Percentiles rank a stretch among this genome's conserved stretches.
Conservation (phyloP, 352 stramenopile species). For the Blastocystis sp. region DNA sequence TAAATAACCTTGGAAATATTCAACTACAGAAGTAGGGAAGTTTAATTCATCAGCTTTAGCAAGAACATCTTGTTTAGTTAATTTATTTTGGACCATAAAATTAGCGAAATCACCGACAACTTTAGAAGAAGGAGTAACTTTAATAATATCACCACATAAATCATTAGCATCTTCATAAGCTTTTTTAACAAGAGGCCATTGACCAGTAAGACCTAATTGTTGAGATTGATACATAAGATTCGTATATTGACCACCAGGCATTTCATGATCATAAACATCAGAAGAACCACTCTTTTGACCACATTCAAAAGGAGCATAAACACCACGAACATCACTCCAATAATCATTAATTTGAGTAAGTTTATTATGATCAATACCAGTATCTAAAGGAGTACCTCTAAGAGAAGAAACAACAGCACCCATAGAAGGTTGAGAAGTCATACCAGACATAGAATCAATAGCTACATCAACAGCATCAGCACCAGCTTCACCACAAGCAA, state of each 20-base stretch:
- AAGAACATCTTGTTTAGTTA: slow-evolving; percentile 78
- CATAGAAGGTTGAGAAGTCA: slow-evolving; percentile 80
- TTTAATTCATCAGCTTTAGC: slow-evolving; percentile 73
- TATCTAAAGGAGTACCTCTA: slow-evolving; percentile 68
- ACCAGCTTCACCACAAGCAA: slow-evolving; percentile 73
- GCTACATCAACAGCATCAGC: slow-evolving; percentile 82
- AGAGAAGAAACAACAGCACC: slow-evolving; percentile 74
- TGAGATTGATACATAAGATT: slow-evolving; percentile 90
- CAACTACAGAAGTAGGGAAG: slow-evolving; percentile 81
- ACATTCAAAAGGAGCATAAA: slow-evolving; percentile 89
- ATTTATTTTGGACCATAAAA: slow-evolving; percentile 91
- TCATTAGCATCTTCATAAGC: slow-evolving; percentile 81
- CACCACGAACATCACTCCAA: slow-evolving; percentile 77
- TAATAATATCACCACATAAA: slow-evolving; percentile 86
- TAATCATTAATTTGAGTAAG: slow-evolving; percentile 83
- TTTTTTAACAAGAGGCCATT: slow-evolving; percentile 83
- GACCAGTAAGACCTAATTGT: slow-evolving; percentile 71
- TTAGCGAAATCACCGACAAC: slow-evolving; percentile 88
- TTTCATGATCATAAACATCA: slow-evolving; percentile 92
- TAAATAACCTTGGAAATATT: slow-evolving; percentile 88
- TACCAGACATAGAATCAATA: slow-evolving; percentile 81
- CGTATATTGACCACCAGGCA: slow-evolving; percentile 77
- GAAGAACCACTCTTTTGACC: slow-evolving; percentile 80
- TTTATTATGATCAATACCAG: slow-evolving; percentile 63
- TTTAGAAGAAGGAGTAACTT: slow-evolving; percentile 89